phyloP scores from a whole-genome alignment of 2,329 filamentous ascomycete species.

The Fusarium sp. region DNA sequence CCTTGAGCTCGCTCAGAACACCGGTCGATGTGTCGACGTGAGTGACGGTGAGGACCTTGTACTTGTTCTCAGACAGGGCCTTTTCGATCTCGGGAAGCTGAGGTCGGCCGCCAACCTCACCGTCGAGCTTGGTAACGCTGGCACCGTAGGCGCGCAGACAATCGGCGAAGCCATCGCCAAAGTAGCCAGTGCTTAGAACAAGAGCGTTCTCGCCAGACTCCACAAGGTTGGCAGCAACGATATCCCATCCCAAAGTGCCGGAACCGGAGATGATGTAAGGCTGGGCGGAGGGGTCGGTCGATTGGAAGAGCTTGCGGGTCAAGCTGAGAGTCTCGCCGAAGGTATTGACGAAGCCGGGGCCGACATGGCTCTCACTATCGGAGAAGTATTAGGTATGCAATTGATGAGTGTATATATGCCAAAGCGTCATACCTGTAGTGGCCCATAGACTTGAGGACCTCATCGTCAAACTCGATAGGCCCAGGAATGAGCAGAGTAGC shows the following conservation, averaged over 20 bases:
- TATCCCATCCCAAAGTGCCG: conserved; percentile 95
- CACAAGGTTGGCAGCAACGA: conserved; percentile 91
- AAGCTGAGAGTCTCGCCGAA: conserved; percentile 91
- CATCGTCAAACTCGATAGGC: conserved; percentile 98
- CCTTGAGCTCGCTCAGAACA: conserved; percentile 89
- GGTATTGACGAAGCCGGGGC: conserved; percentile 83
- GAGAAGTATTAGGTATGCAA: conserved; percentile 9
- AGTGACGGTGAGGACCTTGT: conserved; percentile 93
- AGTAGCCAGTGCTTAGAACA: conserved; percentile 96
- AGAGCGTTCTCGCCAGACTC: conserved; percentile 91
- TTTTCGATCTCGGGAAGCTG: conserved; percentile 88
- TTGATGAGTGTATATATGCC: background rate
- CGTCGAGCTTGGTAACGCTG: conserved; percentile 88
- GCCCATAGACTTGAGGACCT: conserved; percentile 91
- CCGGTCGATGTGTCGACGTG: conserved; percentile 98
- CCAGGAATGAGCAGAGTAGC: conserved; percentile 91
- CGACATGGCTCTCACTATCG: conserved; percentile 89
- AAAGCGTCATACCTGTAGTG: conserved; percentile 73
- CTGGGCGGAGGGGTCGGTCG: conserved; percentile 80
- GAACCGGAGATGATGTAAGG: conserved; percentile 94
- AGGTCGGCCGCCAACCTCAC: conserved; percentile 86
- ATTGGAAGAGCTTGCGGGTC: conserved; percentile 94
- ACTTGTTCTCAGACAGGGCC: conserved; percentile 87
- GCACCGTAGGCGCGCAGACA: conserved; percentile 92
- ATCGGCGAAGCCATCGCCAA: conserved; percentile 92